Evolutionary conservation across 2,329 filamentous ascomycete genomes (phyloP).

Genomic region (Sporothrix sp.): DNA sequence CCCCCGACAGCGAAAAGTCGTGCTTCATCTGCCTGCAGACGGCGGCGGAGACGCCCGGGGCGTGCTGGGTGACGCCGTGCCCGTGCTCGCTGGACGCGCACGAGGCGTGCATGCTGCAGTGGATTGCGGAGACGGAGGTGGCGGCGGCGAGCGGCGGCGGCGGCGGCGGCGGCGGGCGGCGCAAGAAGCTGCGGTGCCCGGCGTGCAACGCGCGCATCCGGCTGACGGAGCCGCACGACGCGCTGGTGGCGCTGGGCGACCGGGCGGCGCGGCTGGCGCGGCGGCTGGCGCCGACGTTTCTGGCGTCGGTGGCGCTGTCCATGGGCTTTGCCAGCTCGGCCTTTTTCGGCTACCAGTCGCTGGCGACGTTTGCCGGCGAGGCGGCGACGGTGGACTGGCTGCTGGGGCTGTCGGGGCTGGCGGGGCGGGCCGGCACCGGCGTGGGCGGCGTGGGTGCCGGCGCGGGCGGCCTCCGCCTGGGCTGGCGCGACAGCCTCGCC

Average conservation of each 20-base stretch:
- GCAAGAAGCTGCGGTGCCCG: conserved; percentile 65
- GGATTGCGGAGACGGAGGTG: conserved; percentile 87
- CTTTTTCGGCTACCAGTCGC: conserved; percentile 42
- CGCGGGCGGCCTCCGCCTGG: too few relatives aligned
- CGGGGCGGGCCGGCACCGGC: not conserved
- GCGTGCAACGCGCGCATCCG: conserved; percentile 79
- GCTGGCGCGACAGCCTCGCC: conserved; percentile 12
- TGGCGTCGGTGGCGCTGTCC: conserved; percentile 49
- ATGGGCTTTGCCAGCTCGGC: conserved; percentile 43
- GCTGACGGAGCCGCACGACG: conserved; percentile 64
- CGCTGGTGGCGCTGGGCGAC: conserved; percentile 58
- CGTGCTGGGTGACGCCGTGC: conserved; percentile 76
- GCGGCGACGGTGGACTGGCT: conserved; percentile 35
- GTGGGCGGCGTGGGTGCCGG: not conserved
- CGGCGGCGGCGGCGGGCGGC: not conserved
- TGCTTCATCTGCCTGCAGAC: conserved; percentile 58
- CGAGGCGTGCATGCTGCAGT: conserved; percentile 79
- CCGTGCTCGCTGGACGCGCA: conserved; percentile 86
- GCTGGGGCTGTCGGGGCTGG: too few relatives aligned
- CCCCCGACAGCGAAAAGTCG: not conserved
- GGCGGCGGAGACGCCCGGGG: conserved; percentile 38
- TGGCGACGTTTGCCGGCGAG: conserved; percentile 43
- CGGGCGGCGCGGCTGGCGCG: conserved; percentile 45
- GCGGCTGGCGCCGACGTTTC: conserved; percentile 49
- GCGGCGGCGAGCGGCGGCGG: conserved; percentile 36